phyloP scores from a whole-genome alignment of 2,329 filamentous ascomycete species.

The Fusarium chuoi region DNA sequence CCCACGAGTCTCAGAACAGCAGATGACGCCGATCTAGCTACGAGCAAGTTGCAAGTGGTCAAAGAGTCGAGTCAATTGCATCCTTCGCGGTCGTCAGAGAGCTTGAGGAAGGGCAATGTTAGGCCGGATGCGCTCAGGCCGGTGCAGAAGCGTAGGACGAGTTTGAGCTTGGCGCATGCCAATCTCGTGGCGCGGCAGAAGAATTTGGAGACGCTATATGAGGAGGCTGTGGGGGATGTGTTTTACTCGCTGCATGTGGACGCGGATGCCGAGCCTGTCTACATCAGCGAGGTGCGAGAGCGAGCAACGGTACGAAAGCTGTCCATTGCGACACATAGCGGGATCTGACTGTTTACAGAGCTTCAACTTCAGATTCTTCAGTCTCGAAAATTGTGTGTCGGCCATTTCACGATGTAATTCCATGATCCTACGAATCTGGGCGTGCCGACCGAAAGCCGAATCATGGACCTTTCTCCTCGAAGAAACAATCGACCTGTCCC shows the following conservation, averaged over 20 bases:
- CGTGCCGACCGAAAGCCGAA: slow-evolving; percentile 61
- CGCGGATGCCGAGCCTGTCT: slow-evolving; percentile 77
- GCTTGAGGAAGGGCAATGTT: slow-evolving; percentile 52
- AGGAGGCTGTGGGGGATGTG: slow-evolving; percentile 80
- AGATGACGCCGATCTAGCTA: slow-evolving; percentile 80
- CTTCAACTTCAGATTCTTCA: slow-evolving; percentile 88
- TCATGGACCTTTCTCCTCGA: slow-evolving; percentile 75
- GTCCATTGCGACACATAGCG: background rate
- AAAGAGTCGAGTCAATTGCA: slow-evolving; percentile 61
- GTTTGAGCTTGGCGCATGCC: slow-evolving; percentile 59
- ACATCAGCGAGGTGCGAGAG: slow-evolving; percentile 84
- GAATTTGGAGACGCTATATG: slow-evolving; percentile 78
- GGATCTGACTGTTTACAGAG: slow-evolving; percentile 61
- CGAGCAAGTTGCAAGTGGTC: slow-evolving; percentile 70
- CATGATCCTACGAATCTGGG: slow-evolving; percentile 80
- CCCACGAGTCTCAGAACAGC: slow-evolving; percentile 71
- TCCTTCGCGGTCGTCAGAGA: slow-evolving; percentile 66
- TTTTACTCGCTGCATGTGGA: slow-evolving; percentile 87
- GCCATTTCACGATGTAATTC: slow-evolving; percentile 72
- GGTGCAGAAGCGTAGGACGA: slow-evolving; percentile 56
- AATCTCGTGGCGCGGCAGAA: slow-evolving; percentile 70
- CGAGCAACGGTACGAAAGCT: slow-evolving; percentile 71
- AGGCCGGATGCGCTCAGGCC: slow-evolving; percentile 53
- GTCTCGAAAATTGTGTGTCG: slow-evolving; percentile 72
- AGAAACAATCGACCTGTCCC: slow-evolving; percentile 75